phyloP scores from a whole-genome alignment of 225 moss, liverwort and hornwort species.

The Pleurozium schreberi region DNA sequence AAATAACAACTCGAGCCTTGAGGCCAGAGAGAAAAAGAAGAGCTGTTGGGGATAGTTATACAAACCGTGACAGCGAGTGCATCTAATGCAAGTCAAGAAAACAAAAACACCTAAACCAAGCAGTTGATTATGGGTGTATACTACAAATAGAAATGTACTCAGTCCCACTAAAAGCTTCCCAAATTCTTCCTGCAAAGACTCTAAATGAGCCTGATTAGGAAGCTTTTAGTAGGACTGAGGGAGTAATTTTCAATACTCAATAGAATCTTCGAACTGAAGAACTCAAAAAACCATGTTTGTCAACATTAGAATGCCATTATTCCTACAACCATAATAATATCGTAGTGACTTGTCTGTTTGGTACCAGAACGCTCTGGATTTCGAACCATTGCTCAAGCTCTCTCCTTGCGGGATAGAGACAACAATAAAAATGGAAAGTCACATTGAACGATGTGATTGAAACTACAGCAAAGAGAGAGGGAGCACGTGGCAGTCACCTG shows the following conservation, averaged over 20 bases:
- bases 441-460: not conserved
- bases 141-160: not conserved
- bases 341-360: not conserved
- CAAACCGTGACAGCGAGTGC: not conserved
- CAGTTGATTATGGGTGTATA: not conserved
- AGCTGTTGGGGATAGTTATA: not conserved
- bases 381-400: not conserved
- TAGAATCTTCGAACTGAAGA: not conserved
- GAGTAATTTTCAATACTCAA: not conserved
- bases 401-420: not conserved
- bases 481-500: slow-evolving; percentile 8
- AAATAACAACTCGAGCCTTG: not conserved
- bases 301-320: not conserved
- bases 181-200: too few species aligned
- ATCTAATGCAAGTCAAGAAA: not conserved
- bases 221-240: too few species aligned
- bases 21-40: not conserved
- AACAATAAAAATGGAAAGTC: not conserved
- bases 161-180: too few species aligned
- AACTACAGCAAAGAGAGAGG: not conserved
- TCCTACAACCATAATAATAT: not conserved
- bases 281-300: not conserved
- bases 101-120: not conserved
- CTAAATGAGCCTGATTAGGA: too few species aligned
- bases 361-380: not conserved